Evolutionary conservation across 106 monocot species (phyloP), one percentile per base, ranked within the genome.

Genomic region (Dendrobium catenatum): DNA sequence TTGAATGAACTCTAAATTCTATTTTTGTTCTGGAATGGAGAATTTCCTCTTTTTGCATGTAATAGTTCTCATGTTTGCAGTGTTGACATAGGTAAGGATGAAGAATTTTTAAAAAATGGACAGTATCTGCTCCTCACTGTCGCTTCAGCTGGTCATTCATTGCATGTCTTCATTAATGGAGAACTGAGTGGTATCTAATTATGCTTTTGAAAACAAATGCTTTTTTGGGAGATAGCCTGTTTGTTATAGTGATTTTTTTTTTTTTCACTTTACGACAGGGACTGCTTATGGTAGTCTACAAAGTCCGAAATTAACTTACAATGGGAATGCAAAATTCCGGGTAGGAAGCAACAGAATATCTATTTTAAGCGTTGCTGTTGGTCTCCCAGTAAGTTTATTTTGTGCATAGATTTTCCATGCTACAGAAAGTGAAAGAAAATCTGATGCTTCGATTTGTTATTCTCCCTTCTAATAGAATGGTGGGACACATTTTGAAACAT

Each of bases 401-500:
- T 37, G 2, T 47, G 59, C 75, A 4, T 72, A 8, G 7, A 0
- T 15, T 64, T 64, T n/a, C 20, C 54, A 55, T 10, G 16, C 18
- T 15, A 55, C 54, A 10, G 19, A 55, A 8, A 55, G 16, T 16
- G 54, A 8, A 55, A 16, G 8, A 10, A 10, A 55, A 55, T 16
- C 54, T 61, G 24, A 80, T n/a, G 42, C 9, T 8, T 31, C 31
- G 31, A 31, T 31, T 31, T 31, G 31, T 31, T 31, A 31, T 31
- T 80, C 29, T 68, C 20, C n/a, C 7, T 44, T 15, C 43, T 68
- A 61, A 22, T 73, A 96, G 93, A 96, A 96, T 72, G 88, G 89
- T 0, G 96, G 96, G 24, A 89, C 89, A 78, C 93, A 96, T 79
- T 96, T 88, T 27, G 96, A 96, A 80, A 91, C 93, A 46, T 96